phyloP scores from a whole-genome alignment of 2,329 filamentous ascomycete species.

The Aspergillus thermomutatus region DNA sequence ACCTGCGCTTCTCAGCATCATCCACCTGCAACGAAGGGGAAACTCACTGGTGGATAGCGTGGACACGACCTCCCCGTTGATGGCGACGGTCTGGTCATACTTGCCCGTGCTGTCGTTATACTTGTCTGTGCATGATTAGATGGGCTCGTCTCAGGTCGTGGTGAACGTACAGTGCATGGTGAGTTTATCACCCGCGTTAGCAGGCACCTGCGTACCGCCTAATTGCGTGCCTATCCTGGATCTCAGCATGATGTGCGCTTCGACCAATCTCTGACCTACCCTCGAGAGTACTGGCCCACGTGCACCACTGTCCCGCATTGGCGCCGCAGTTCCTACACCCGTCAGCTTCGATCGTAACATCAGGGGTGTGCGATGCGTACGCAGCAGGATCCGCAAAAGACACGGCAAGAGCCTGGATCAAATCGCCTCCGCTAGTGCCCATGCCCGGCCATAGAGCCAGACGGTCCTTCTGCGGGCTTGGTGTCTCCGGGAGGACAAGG shows the following conservation, averaged over 20 bases:
- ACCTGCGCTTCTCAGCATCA: conserved; percentile 5
- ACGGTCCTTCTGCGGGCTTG: conserved; percentile 24
- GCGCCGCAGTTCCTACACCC: conserved; percentile 26
- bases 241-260: background rate
- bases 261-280: conserved; percentile 5
- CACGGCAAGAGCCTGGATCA: conserved; percentile 32
- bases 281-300: conserved; percentile 30
- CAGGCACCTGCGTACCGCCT: conserved; percentile 25
- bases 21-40: too few relatives aligned
- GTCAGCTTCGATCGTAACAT: background rate
- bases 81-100: conserved; percentile 28
- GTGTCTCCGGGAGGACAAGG: conserved; percentile 25
- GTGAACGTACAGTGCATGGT: conserved; percentile 27
- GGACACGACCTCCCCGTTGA: conserved; percentile 28
- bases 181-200: conserved; percentile 22
- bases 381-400: conserved; percentile 25
- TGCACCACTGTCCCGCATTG: conserved; percentile 29
- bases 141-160: background rate
- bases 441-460: conserved; percentile 34
- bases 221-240: conserved; percentile 14
- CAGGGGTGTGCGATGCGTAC: conserved; percentile 13
- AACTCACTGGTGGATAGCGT: conserved; percentile 25
- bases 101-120: conserved; percentile 29
- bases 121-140: conserved; percentile 18
- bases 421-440: conserved; percentile 30